Evolutionary conservation across 768 basidiomycete species (phyloP).

Genomic region (Omphalotus guepiniiformis): DNA sequence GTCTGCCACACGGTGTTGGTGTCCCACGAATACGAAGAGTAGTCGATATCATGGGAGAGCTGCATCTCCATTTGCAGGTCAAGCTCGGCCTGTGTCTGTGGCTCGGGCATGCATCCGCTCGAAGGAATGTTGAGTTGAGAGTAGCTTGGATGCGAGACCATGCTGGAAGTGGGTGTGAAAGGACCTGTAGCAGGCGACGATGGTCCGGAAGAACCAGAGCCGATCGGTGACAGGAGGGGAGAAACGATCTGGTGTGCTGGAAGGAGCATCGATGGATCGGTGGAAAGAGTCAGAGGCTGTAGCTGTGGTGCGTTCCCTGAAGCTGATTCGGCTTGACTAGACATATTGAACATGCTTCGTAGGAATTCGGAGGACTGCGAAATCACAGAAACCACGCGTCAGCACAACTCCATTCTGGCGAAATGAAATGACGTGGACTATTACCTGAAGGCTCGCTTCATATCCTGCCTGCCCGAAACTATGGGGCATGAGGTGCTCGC

Average conservation of each 20-base stretch:
- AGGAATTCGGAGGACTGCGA: constrained; percentile 53
- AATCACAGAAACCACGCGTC: constrained; percentile 4
- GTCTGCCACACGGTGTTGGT: constrained; percentile 27
- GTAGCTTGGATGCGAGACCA: constrained; percentile 24
- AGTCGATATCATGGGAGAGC: constrained; percentile 34
- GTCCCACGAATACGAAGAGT: constrained; percentile 30
- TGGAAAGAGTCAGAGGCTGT: constrained; percentile 42
- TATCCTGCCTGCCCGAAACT: constrained; percentile 35
- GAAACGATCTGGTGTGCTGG: constrained; percentile 43
- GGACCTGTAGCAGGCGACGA: constrained; percentile 46
- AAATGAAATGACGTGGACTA: constrained; percentile 14
- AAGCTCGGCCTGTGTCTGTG: constrained; percentile 29
- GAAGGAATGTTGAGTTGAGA: constrained; percentile 19
- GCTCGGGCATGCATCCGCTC: constrained; percentile 21
- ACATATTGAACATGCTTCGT: constrained; percentile 39
- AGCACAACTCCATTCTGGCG: constrained; percentile 9
- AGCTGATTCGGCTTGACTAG: not conserved
- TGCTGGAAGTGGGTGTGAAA: constrained; percentile 41
- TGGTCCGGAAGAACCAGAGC: constrained; percentile 45
- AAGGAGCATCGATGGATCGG: constrained; percentile 33
- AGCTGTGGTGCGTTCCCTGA: constrained; percentile 15
- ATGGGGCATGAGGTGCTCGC: constrained; percentile 35
- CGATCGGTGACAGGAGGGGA: constrained; percentile 42
- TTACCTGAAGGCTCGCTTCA: constrained; percentile 45
- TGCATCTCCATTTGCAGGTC: constrained; percentile 37